These are phyloP conservation scores for Drosera capensis DNA, from an alignment of 148 eudicot genomes.

Conservation along the genomic window DNA sequence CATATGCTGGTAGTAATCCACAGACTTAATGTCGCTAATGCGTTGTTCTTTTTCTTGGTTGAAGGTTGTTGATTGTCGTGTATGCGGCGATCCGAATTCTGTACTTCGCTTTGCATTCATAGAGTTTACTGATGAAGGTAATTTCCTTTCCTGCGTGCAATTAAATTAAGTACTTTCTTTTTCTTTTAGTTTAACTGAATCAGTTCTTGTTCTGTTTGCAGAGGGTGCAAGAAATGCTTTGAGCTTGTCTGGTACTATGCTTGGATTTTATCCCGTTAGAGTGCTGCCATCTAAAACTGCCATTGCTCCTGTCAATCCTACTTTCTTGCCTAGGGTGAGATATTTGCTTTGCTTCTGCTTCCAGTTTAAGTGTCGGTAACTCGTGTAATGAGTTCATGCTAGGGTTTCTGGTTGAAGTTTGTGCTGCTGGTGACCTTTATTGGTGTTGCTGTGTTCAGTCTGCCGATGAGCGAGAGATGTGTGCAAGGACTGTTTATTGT, in stretches of 20 bases:
- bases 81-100: conserved; percentile 96
- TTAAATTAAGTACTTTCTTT: background rate
- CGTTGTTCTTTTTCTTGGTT: conserved; percentile 6
- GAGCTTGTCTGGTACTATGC: conserved; percentile 83
- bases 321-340: conserved; percentile 80
- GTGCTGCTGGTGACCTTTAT: conserved; percentile 3
- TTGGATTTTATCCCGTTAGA: conserved; percentile 84
- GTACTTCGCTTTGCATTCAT: conserved; percentile 94
- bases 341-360: background rate
- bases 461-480: conserved; percentile 98
- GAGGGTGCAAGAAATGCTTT: conserved; percentile 90
- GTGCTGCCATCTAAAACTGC: conserved; percentile 98
- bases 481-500: conserved; percentile 92
- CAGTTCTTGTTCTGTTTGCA: conserved; percentile 12
- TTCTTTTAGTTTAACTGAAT: background rate
- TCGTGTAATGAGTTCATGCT: background rate
- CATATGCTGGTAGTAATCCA: too few relatives aligned
- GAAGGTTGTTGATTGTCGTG: conserved; percentile 97
- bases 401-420: conserved; percentile 3
- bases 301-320: conserved; percentile 97
- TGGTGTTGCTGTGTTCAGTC: conserved; percentile 39
- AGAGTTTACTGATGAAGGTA: conserved; percentile 93
- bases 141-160: background rate
- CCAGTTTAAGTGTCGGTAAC: background rate
- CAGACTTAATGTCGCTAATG: conserved; percentile 2